Evolutionary conservation across 176 grass and related monocot genomes (phyloP).

Genomic region (Melocanna baccifera): DNA sequence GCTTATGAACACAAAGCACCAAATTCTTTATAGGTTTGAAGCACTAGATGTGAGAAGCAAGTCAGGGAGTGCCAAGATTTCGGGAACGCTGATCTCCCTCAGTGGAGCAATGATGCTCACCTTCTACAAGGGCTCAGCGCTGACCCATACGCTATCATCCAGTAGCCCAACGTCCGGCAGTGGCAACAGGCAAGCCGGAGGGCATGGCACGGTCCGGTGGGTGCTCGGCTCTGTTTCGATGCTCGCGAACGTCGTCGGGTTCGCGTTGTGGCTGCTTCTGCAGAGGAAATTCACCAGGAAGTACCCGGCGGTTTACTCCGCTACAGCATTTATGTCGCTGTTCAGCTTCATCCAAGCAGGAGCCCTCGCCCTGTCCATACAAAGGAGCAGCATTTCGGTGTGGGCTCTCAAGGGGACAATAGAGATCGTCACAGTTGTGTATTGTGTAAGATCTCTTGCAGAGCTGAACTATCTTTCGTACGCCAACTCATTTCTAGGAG

Average conservation of each 20-base stretch:
- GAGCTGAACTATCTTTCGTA: neutral
- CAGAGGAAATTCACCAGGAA: slow-evolving; percentile 55
- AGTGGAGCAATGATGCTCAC: slow-evolving; percentile 61
- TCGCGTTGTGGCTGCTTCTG: slow-evolving; percentile 67
- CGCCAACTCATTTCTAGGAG: neutral
- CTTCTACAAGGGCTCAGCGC: slow-evolving; percentile 59
- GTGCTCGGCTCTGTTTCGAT: slow-evolving; percentile 57
- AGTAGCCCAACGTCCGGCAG: neutral
- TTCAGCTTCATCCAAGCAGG: slow-evolving; percentile 69
- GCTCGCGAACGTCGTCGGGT: slow-evolving; percentile 50
- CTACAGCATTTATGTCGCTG: slow-evolving; percentile 68
- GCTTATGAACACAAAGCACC: neutral
- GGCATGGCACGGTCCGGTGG: slow-evolving; percentile 36
- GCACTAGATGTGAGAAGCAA: slow-evolving; percentile 60
- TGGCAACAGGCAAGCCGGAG: neutral
- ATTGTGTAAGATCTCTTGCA: slow-evolving; percentile 33
- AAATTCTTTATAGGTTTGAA: slow-evolving; percentile 40
- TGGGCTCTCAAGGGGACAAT: slow-evolving; percentile 57
- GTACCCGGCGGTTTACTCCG: slow-evolving; percentile 71
- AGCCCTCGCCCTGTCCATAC: slow-evolving; percentile 41
- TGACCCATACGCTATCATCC: slow-evolving; percentile 27
- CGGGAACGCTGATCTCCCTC: slow-evolving; percentile 62
- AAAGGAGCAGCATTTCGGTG: slow-evolving; percentile 29
- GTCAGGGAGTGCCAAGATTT: slow-evolving; percentile 66
- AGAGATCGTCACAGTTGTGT: slow-evolving; percentile 58